These are phyloP conservation scores for Prunus persica DNA, from an alignment of 306 rosid genomes.

Conservation along the genomic window DNA sequence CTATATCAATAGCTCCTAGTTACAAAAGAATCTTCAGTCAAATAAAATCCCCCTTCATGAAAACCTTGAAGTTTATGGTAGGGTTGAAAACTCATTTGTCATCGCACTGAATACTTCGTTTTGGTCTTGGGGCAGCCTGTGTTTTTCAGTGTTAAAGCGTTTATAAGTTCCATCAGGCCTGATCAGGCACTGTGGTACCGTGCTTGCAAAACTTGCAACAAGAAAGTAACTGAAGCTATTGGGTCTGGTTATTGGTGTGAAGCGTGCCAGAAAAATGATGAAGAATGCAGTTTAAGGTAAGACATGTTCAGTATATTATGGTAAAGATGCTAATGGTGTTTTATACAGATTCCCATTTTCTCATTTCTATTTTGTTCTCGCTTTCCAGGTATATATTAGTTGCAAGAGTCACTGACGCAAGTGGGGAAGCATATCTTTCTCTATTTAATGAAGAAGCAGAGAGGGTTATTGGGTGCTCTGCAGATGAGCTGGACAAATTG, in stretches of 20 bases:
- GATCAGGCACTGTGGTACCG: slow-evolving; percentile 95
- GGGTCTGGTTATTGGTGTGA: slow-evolving; percentile 89
- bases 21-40: background rate
- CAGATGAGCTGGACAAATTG: slow-evolving; percentile 66
- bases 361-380: background rate
- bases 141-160: slow-evolving; percentile 63
- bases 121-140: slow-evolving; percentile 51
- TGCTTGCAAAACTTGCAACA: slow-evolving; percentile 85
- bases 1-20: background rate
- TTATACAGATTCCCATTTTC: background rate
- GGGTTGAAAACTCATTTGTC: background rate
- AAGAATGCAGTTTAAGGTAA: slow-evolving; percentile 69
- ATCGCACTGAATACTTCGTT: background rate
- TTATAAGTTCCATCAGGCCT: slow-evolving; percentile 61
- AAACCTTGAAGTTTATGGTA: background rate
- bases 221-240: slow-evolving; percentile 74
- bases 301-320: background rate
- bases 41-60: background rate
- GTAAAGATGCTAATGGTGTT: background rate
- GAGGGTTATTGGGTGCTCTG: slow-evolving; percentile 74
- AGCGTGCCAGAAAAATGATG: slow-evolving; percentile 78
- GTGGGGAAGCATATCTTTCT: slow-evolving; percentile 61
- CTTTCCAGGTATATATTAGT: slow-evolving; percentile 59
- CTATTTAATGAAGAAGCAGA: slow-evolving; percentile 77
- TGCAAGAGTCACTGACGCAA: slow-evolving; percentile 53